Evolutionary conservation across 2,329 filamentous ascomycete genomes (phyloP), one percentile per base, ranked within the genome.

Genomic region (Rhexocercosporidium sp.): DNA sequence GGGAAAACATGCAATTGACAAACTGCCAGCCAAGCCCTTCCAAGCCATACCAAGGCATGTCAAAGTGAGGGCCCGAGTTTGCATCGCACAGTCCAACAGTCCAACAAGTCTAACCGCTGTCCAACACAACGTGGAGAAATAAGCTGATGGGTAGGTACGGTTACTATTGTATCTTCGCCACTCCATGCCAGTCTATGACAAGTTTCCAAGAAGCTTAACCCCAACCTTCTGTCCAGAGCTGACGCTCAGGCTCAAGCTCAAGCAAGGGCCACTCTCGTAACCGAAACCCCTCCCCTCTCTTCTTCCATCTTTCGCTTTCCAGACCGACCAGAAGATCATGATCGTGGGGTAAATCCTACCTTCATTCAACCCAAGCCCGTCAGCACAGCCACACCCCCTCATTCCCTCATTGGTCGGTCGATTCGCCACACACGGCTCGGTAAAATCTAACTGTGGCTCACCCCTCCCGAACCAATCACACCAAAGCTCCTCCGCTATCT

Each of bases 391-490:
- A 57, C 54, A 57, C 14, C n/a, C 31, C 20, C 31, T 5, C 3
- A 2, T 12, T 2, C 20, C 37, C 29, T 37, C 4, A 39, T 56
- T 56, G 53, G 53, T 5, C 9, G 11, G 12, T 1, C 2, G 2
- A 14, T 12, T 57, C 54, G 54, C 54, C 54, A 57, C 54, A 57
- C 12, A 37, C 29, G 54, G 54, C 54, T 41, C 34, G 31, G 31
- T 3, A 7, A 37, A 14, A 37, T 56, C n/a, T 34, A 1, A 6
- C 31, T 41, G 54, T 57, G 54, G 54, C 54, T 57, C 41, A 18
- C 20, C 53, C 53, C 6, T 4, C 18, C 5, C n/a, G 44, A n/a
- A 1, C 7, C 16, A 20, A 20, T 46, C n/a, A n/a, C n/a, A n/a
- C n/a, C n/a, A 44, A 9, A 20, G 44, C n/a, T 46, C 16, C n/a